phyloP scores from a whole-genome alignment of 768 basidiomycete genomes.

The Suillus subaureus region DNA sequence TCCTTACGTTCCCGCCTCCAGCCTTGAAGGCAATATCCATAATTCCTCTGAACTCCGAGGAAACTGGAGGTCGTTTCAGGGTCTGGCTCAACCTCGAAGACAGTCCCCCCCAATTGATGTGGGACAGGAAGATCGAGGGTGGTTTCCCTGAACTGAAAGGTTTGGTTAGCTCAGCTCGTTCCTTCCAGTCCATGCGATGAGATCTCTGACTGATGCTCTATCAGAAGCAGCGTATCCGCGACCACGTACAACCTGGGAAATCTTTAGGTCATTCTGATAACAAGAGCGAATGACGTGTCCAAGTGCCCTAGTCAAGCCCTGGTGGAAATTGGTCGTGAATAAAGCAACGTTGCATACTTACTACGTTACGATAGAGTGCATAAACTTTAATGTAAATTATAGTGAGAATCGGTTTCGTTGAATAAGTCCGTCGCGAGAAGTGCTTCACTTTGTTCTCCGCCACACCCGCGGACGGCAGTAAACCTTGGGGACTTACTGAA shows the following conservation, averaged over 20 bases:
- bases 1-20: conserved; percentile 89
- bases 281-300: conserved; percentile 26
- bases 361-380: not conserved
- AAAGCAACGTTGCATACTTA: conserved; percentile 8
- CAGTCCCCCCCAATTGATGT: conserved; percentile 52
- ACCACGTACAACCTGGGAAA: conserved; percentile 77
- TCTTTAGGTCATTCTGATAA: conserved; percentile 90
- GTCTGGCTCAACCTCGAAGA: conserved; percentile 70
- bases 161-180: conserved; percentile 51
- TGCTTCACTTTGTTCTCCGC: conserved; percentile 15
- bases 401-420: conserved; percentile 1
- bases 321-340: not conserved
- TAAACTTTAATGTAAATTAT: conserved; percentile 2
- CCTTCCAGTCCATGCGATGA: not conserved
- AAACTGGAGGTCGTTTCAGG: conserved; percentile 88
- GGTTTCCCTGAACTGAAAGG: conserved; percentile 91
- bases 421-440: conserved; percentile 4
- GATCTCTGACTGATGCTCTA: conserved; percentile 11
- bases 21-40: conserved; percentile 66
- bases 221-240: conserved; percentile 89
- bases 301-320: not conserved
- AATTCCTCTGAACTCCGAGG: conserved; percentile 74
- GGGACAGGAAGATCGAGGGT: conserved; percentile 91
- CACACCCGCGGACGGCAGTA: conserved; percentile 21
- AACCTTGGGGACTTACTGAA: conserved; percentile 19